Base-by-base conservation (phyloP, 495 filamentous ascomycete genomes). In the Podospora fimiseda region DNA sequence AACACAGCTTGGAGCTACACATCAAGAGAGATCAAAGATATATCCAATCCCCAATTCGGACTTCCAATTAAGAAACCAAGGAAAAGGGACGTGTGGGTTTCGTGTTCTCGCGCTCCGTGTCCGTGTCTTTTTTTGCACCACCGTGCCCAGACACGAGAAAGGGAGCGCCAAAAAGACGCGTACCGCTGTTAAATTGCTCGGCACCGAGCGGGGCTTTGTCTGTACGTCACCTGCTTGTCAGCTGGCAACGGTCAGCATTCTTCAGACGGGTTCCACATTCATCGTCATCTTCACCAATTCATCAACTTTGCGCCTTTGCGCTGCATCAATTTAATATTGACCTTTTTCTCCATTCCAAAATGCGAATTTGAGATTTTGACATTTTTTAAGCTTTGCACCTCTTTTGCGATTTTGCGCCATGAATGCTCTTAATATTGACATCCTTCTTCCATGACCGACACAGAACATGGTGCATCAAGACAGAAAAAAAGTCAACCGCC, bases 21-120 rank as follows among this genome's bases (percentile, higher is more conserved):
- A n/a, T n/a, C n/a, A n/a, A n/a, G n/a, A n/a, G n/a, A n/a, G n/a
- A n/a, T n/a, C n/a, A n/a, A n/a, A n/a, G n/a, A n/a, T n/a, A n/a
- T n/a, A n/a, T n/a, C n/a, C n/a, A n/a, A n/a, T n/a, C 44, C 48
- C 56, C 48, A 21, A 54, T 55, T 50, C 19, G 52, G 50, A 49
- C 50, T 46, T 55, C 50, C 61, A 63, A 66, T 63, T 66, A 63
- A 65, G 13, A 7, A 41, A 57, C 47, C 42, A 45, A 42, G 44
- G 38, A 30, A 9, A 23, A 30, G 16, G 43, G 60, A 59, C 63
- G 63, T 66, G 63, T 55, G 60, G 55, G 54, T 66, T 63, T 66
- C 63, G 63, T 66, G 63, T 66, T 60, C 48, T 57, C 23, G 14
- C 44, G 44, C 23, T 49, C n/a, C 43, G 45, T 48, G 59, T 51